Evolutionary conservation across 1,284 basidiomycete species (phyloP), one percentile per base, ranked within the genome.

Genomic region (Sanguinoderma infundibulare): DNA sequence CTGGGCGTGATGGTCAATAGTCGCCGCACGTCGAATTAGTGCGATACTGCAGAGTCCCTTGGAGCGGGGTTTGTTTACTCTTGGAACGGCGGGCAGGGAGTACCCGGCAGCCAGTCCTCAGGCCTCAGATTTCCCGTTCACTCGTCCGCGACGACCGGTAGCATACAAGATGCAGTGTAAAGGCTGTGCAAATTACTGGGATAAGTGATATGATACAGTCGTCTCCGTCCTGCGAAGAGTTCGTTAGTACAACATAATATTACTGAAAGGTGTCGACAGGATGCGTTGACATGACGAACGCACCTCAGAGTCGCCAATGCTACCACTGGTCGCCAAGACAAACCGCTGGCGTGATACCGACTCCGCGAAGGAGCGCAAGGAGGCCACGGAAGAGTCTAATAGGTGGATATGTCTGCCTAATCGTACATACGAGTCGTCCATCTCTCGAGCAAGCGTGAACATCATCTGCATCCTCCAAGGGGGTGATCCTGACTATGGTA

Each of bases 391-490:
- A 51, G n/a, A 32, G 17, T 44, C 22, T 52, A 36, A 9, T 40
- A 15, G 22, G 32, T 53, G 7, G 30, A 58, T 44, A 44, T 26
- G 9, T 22, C 58, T 59, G 46, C 58, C 46, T 59, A 55, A 55
- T 59, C 53, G 36, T 59, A 59, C 58, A 59, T 39, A 50, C 28
- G 35, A 24, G 9, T n/a, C 3, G 14, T 7, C n/a, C 2, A n/a
- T 34, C 17, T 14, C 42, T 2, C 24, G 28, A 14, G 24, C 17
- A 26, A 8, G 24, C 15, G 24, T 46, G 6, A 26, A 46, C 7
- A 46, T 17, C 3, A 17, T 6, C 10, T n/a, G 17, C 39, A 9
- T 12, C 12, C 12, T 26, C 22, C 9, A 46, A 28, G 8, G 24
- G 3, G 12, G 24, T 5, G 9, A 15, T 46, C n/a, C n/a, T n/a